These are phyloP conservation scores for Talaromyces sp. DNA, from an alignment of 2,329 filamentous ascomycete genomes.

Conservation along the genomic window DNA sequence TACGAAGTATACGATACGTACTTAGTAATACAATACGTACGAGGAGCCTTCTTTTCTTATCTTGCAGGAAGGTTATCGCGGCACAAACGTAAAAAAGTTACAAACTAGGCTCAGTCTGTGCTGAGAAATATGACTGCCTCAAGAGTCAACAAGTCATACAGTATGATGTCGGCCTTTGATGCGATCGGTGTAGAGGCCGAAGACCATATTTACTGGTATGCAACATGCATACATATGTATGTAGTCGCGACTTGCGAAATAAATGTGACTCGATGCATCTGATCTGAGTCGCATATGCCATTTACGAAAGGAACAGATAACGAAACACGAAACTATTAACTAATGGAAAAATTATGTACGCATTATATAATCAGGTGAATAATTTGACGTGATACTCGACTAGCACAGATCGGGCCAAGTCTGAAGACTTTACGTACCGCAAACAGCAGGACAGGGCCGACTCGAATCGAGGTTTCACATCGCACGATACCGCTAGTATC, in stretches of 20 bases:
- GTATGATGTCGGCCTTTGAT: background rate
- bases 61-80: slow-evolving; percentile 3
- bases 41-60: background rate
- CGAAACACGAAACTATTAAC: background rate
- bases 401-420: background rate
- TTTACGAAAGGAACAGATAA: background rate
- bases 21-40: background rate
- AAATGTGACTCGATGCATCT: background rate
- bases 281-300: background rate
- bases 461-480: background rate
- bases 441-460: background rate
- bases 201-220: too few relatives aligned
- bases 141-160: background rate
- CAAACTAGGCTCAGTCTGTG: too few relatives aligned
- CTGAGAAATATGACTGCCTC: background rate
- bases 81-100: slow-evolving; percentile 6
- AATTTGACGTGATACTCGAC: slow-evolving; percentile 1
- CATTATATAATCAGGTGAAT: background rate
- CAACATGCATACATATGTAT: too few relatives aligned
- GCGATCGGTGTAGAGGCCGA: background rate
- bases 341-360: background rate
- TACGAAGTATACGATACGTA: background rate
- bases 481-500: background rate
- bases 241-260: background rate
- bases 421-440: background rate